phyloP scores from a whole-genome alignment of 345 rosid species.

The Aethionema arabicum region DNA sequence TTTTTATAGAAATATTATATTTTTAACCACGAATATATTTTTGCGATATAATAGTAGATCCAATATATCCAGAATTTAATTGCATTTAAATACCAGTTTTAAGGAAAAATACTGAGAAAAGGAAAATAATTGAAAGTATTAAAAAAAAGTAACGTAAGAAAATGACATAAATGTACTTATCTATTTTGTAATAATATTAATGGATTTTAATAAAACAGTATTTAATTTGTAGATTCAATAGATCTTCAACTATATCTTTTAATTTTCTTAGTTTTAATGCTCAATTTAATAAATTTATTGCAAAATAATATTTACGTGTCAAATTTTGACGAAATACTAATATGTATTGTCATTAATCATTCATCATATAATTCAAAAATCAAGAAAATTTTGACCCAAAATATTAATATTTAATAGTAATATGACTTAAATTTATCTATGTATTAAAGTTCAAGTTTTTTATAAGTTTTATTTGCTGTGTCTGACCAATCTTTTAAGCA shows the following conservation, averaged over 20 bases:
- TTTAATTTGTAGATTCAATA: constrained; percentile 11
- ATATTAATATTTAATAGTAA: too few species aligned
- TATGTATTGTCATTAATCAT: too few species aligned
- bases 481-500: neutral
- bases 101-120: neutral
- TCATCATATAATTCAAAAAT: too few species aligned
- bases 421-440: too few species aligned
- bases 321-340: too few species aligned
- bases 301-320: too few species aligned
- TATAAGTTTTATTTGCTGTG: neutral
- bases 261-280: too few species aligned
- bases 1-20: neutral
- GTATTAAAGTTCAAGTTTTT: too few species aligned
- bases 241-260: neutral
- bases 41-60: constrained; percentile 8
- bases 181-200: neutral
- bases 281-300: too few species aligned
- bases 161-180: constrained; percentile 3
- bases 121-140: constrained; percentile 13
- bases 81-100: constrained; percentile 7
- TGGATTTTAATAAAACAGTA: constrained; percentile 4
- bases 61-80: constrained; percentile 5
- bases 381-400: too few species aligned
- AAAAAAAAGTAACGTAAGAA: constrained; percentile 9
- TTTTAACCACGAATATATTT: neutral